Conservation (phyloP, 1,284 basidiomycete genomes). For the Coriolopsis trogii region DNA sequence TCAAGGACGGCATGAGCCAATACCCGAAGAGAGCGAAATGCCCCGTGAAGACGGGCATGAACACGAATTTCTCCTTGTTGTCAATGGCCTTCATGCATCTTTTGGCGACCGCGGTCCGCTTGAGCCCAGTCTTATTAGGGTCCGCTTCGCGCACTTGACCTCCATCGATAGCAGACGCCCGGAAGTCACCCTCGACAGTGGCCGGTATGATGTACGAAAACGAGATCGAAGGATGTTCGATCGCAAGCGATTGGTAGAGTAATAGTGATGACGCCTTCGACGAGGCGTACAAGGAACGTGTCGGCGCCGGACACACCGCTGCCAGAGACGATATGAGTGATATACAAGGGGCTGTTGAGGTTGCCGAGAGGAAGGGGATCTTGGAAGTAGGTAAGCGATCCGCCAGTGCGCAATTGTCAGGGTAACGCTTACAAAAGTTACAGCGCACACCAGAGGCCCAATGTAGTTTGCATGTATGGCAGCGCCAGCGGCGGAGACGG, state of each 20-base stretch:
- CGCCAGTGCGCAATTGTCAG: background rate
- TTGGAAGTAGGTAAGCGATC: slow-evolving; percentile 33
- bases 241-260: slow-evolving; percentile 78
- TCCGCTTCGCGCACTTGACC: slow-evolving; percentile 54
- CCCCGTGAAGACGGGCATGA: slow-evolving; percentile 47
- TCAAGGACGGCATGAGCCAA: slow-evolving; percentile 60
- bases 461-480: slow-evolving; percentile 66
- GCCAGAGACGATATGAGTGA: slow-evolving; percentile 83
- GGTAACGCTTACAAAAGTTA: slow-evolving; percentile 55
- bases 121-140: slow-evolving; percentile 59
- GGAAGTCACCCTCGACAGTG: slow-evolving; percentile 79
- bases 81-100: slow-evolving; percentile 65
- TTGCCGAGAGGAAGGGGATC: slow-evolving; percentile 77
- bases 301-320: slow-evolving; percentile 83
- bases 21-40: slow-evolving; percentile 52
- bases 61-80: slow-evolving; percentile 52
- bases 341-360: slow-evolving; percentile 74
- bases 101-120: slow-evolving; percentile 54
- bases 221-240: slow-evolving; percentile 71
- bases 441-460: slow-evolving; percentile 64
- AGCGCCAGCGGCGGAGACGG: slow-evolving; percentile 52
- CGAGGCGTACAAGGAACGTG: slow-evolving; percentile 82
- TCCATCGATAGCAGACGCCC: slow-evolving; percentile 74
- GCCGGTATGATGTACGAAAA: slow-evolving; percentile 64
- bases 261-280: slow-evolving; percentile 83